A percentile compares a stretch with the other conserved stretches of the same genome.
phyloP scores from a whole-genome alignment of 148 eudicot genomes.

The Vaccinium vitisidaea region DNA sequence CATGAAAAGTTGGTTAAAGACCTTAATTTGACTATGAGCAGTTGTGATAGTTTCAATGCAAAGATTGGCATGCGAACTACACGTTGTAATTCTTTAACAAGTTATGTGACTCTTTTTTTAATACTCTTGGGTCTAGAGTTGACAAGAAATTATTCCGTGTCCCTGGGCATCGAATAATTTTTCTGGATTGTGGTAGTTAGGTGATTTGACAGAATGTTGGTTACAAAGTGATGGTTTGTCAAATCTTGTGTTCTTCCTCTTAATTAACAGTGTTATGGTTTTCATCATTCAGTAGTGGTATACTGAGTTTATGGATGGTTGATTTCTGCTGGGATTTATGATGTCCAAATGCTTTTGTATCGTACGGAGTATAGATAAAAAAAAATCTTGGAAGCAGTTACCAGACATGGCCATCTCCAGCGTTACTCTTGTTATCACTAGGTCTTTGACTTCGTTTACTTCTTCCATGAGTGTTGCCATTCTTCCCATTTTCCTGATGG shows the following conservation, averaged over 20 bases:
- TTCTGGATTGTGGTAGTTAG: background rate
- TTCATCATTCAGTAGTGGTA: background rate
- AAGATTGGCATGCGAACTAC: background rate
- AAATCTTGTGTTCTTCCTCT: background rate
- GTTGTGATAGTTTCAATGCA: background rate
- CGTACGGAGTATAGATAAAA: background rate
- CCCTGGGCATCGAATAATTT: no score
- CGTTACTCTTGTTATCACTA: background rate
- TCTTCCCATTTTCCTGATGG: background rate
- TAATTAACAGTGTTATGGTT: background rate
- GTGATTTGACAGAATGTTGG: background rate
- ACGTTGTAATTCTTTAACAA: background rate
- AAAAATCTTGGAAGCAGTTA: background rate
- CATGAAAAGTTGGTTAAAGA: background rate
- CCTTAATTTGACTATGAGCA: background rate
- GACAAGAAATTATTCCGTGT: no score
- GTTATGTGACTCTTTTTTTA: background rate
- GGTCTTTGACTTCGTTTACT: background rate
- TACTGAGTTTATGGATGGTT: background rate
- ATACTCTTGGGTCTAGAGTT: no score
- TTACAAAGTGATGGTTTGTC: background rate
- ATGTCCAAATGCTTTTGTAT: background rate
- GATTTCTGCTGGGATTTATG: background rate
- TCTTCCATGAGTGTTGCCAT: background rate
- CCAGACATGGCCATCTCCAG: background rate